Base-by-base conservation (phyloP, 1,139 yeast species). In the Kazachstania sp. region DNA sequence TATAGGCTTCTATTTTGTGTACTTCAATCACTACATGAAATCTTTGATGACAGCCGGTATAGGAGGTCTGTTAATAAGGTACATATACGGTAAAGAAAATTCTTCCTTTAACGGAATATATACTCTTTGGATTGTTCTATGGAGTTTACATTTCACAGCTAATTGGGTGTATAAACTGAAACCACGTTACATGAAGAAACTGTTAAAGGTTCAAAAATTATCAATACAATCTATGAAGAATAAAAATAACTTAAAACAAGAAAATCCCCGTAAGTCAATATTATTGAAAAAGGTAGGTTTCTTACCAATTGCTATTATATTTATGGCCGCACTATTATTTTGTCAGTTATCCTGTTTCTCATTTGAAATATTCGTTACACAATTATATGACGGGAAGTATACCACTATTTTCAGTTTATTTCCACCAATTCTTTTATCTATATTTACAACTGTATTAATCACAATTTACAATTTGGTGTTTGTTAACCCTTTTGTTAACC, bases 301-400 rank as follows among this genome's bases (percentile, higher is more conserved):
- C 57, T 61, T 81, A 13, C 97, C 97, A 1, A 65, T 86, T 51
- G 92, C 90, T 0, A 44, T 83, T 9, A 65, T 66, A 0, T 81
- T 83, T 51, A 78, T 79, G 12, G 63, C 68, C 0, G 62, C 77
- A 19, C 73, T 90, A 58, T 71, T 87, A 1, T 55, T 73, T 5
- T 79, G 78, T 61, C 96, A 90, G 65, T 70, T 86, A 52, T 56
- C 71, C 4, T 84, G 95, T 51, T 88, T 92, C 61, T 73, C 73
- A 2, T 63, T 88, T 54, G 99, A 92, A 68, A 86, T 92, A 53
- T 84, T 86, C 59, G 67, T 90, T 50, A 75, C 81, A 28, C 96
- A 92, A 66, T 69, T 92, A 40, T 94, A 92, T 63, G 78, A 82
- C 55, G 97, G 97, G 19, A 94, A 95, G 1, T 77, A 83, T 40